Percentiles rank a stretch among this genome's conserved stretches.
Evolutionary conservation across 768 basidiomycete genomes (phyloP).

Genomic region (Lentinus tigrinus): DNA sequence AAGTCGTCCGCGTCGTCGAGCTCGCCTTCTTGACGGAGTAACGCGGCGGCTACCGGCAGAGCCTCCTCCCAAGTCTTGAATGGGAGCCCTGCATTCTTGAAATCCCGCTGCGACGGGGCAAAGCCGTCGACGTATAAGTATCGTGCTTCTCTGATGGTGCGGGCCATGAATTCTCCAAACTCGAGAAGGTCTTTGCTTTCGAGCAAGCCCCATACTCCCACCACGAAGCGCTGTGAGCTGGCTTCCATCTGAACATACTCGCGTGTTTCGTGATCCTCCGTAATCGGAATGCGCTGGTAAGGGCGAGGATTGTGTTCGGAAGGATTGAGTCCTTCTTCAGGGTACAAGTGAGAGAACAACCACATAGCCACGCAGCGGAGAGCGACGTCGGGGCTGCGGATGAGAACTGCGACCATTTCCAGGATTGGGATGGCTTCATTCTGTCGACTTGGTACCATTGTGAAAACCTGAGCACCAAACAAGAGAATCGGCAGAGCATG

Average conservation of each 20-base stretch:
- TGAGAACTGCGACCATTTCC: constrained; percentile 43
- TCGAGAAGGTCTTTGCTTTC: constrained; percentile 31
- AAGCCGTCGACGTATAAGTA: too few relatives aligned
- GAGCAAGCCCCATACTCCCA: too few relatives aligned
- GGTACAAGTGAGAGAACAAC: constrained; percentile 44
- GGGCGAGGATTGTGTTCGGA: constrained; percentile 38
- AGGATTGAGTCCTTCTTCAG: constrained; percentile 30
- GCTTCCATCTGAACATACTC: too few relatives aligned
- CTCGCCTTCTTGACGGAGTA: constrained; percentile 40
- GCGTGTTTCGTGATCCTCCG: too few relatives aligned
- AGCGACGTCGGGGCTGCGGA: constrained; percentile 53
- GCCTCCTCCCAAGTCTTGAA: constrained; percentile 55
- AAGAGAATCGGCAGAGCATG: constrained; percentile 47
- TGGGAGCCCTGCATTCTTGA: constrained; percentile 52
- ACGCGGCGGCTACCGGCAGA: constrained; percentile 54
- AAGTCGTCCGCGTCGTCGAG: constrained; percentile 56
- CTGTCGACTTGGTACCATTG: too few relatives aligned
- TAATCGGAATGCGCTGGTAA: constrained; percentile 27
- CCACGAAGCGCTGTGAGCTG: too few relatives aligned
- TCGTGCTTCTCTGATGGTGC: constrained; percentile 22
- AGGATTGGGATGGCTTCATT: too few relatives aligned
- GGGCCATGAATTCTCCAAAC: constrained; percentile 42
- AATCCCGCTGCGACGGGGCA: constrained; percentile 27
- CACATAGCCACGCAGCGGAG: constrained; percentile 49
- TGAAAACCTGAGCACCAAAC: constrained; percentile 22